Evolutionary conservation across 148 eudicot genomes (phyloP).

Genomic region (Rhododendron mucronatum): DNA sequence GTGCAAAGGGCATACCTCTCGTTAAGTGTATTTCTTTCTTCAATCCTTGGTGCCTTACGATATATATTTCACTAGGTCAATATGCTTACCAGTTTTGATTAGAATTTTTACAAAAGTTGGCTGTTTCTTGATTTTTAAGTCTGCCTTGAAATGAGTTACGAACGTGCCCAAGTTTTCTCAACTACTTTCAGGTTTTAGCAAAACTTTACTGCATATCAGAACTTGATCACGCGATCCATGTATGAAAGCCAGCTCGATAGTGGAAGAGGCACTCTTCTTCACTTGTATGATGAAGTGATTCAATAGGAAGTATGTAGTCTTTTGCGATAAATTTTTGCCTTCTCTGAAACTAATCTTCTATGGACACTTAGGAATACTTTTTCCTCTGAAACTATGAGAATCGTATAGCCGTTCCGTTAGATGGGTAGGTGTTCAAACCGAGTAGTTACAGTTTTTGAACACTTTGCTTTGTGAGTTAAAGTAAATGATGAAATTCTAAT

Average conservation of each 20-base stretch:
- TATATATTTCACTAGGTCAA: neutral
- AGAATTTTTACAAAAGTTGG: neutral
- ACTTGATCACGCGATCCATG: constrained; percentile 78
- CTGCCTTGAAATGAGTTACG: neutral
- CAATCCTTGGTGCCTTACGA: neutral
- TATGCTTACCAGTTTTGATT: neutral
- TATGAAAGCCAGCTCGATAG: constrained; percentile 90
- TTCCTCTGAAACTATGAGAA: neutral
- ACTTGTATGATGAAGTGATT: constrained; percentile 64
- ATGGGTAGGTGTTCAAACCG: neutral
- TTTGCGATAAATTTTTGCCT: neutral
- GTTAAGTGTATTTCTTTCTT: constrained; percentile 35
- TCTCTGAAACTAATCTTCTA: neutral
- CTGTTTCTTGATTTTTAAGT: neutral
- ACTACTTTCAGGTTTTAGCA: constrained; percentile 57
- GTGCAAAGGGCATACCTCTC: constrained; percentile 91
- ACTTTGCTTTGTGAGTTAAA: neutral
- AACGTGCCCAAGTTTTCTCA: neutral
- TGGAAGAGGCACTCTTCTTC: constrained; percentile 86
- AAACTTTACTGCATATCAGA: constrained; percentile 68
- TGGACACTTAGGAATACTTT: neutral
- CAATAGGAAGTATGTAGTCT: constrained; percentile 53
- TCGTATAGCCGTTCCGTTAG: neutral
- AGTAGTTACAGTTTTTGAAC: neutral
- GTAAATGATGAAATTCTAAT: neutral